Conservation (phyloP, 2,329 filamentous ascomycete species). For the Microcyclospora pomicola region DNA sequence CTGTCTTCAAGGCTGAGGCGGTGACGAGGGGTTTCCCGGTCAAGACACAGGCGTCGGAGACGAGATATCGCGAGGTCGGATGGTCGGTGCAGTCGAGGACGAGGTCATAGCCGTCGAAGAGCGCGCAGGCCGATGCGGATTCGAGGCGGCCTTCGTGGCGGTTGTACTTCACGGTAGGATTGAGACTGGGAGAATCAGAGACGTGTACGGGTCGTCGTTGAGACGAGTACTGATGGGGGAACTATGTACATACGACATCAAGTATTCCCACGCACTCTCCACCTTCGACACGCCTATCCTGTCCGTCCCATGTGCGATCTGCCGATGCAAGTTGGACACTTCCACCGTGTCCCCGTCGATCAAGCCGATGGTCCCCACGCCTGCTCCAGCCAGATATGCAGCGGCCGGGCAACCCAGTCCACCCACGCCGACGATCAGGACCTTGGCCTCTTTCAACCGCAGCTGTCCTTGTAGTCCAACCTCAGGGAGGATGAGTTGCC, state of each 20-base stretch:
- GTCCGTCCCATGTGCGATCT: constrained; percentile 63
- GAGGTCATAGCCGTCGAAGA: constrained; percentile 61
- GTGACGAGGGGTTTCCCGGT: constrained; percentile 69
- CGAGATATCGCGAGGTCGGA: constrained; percentile 78
- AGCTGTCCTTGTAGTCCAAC: constrained; percentile 71
- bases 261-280: constrained; percentile 45
- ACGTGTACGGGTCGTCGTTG: background rate
- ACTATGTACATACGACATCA: constrained; percentile 28
- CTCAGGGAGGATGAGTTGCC: constrained; percentile 78
- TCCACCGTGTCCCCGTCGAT: constrained; percentile 84
- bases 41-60: constrained; percentile 79
- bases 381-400: constrained; percentile 81
- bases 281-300: constrained; percentile 68
- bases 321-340: constrained; percentile 79
- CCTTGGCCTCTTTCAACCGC: constrained; percentile 51
- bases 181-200: constrained; percentile 41
- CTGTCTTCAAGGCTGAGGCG: constrained; percentile 74
- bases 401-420: constrained; percentile 86
- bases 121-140: constrained; percentile 50
- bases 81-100: constrained; percentile 94
- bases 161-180: constrained; percentile 54
- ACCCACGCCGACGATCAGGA: constrained; percentile 75
- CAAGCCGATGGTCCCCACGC: constrained; percentile 69
- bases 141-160: constrained; percentile 52
- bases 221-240: background rate